Percentiles rank a stretch among this genome's conserved stretches.
Evolutionary conservation across 2,329 filamentous ascomycete species (phyloP).

Genomic region (Penicillium sp.): DNA sequence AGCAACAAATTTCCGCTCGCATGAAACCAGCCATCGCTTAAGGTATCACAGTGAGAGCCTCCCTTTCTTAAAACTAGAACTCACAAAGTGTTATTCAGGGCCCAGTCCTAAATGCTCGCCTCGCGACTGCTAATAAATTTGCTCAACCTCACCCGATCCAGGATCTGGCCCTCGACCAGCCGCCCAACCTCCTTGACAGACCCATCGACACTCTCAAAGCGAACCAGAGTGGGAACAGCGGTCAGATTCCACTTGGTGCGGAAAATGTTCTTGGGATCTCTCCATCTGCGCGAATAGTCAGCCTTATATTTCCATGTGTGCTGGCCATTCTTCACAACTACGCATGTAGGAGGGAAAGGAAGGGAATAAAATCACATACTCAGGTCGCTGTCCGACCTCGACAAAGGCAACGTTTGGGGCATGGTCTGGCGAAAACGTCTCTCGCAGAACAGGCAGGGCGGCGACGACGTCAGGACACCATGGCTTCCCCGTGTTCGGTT

Average conservation of each 20-base stretch:
- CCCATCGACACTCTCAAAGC: constrained; percentile 38
- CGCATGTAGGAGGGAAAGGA: neutral
- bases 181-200: constrained; percentile 37
- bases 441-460: constrained; percentile 39
- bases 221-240: constrained; percentile 42
- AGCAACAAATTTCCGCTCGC: no score
- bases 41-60: no score
- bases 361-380: constrained; percentile 32
- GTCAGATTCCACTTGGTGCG: constrained; percentile 42
- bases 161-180: constrained; percentile 38
- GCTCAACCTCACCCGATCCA: constrained; percentile 31
- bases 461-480: constrained; percentile 50
- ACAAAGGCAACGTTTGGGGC: constrained; percentile 35
- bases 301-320: no score
- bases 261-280: constrained; percentile 37
- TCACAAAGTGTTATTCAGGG: no score
- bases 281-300: constrained; percentile 37
- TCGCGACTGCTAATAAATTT: constrained; percentile 24
- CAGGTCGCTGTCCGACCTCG: constrained; percentile 41
- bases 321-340: no score
- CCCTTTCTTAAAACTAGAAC: no score
- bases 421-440: constrained; percentile 34
- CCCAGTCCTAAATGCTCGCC: neutral
- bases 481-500: constrained; percentile 40
- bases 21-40: no score